These are phyloP conservation scores for Geotrichum candidum DNA, from an alignment of 1,139 yeast species.

Conservation along the genomic window DNA sequence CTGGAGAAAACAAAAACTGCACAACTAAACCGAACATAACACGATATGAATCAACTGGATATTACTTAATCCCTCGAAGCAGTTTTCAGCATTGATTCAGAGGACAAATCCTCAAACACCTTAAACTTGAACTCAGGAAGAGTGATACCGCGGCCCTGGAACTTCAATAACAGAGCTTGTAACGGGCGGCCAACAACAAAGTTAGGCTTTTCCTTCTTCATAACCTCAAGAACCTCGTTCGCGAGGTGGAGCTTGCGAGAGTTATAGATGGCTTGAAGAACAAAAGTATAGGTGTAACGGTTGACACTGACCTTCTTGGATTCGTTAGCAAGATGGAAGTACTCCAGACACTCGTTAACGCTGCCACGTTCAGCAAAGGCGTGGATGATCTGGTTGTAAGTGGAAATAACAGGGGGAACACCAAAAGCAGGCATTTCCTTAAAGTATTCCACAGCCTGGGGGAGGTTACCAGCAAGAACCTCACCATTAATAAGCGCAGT, in stretches of 20 bases:
- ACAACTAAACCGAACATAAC: background rate
- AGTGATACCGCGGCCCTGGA: constrained; percentile 2
- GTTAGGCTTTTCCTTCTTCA: constrained; percentile 7
- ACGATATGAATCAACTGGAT: background rate
- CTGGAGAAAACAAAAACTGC: background rate
- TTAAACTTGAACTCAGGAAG: constrained; percentile 13
- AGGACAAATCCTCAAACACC: background rate
- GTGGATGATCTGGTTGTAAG: constrained; percentile 57
- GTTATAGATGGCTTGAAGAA: constrained; percentile 43
- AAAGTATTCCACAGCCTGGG: constrained; percentile 47
- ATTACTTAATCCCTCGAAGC: background rate
- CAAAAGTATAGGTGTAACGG: constrained; percentile 51
- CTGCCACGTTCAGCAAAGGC: constrained; percentile 42
- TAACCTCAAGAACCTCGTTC: constrained; percentile 37
- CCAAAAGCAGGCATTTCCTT: constrained; percentile 41
- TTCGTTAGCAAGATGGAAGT: constrained; percentile 36
- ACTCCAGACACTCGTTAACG: constrained; percentile 38
- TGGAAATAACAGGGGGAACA: constrained; percentile 39
- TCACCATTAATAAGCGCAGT: constrained; percentile 58
- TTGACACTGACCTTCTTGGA: constrained; percentile 41
- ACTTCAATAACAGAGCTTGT: constrained; percentile 1
- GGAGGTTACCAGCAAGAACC: constrained; percentile 45
- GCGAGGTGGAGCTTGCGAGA: constrained; percentile 36
- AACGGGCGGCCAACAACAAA: constrained; percentile 13
- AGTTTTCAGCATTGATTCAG: background rate